Percentiles rank a stretch among this genome's conserved stretches.
These are phyloP conservation scores for Clarireedia monteithiana DNA, from an alignment of 2,329 filamentous ascomycete species.

Conservation along the genomic window DNA sequence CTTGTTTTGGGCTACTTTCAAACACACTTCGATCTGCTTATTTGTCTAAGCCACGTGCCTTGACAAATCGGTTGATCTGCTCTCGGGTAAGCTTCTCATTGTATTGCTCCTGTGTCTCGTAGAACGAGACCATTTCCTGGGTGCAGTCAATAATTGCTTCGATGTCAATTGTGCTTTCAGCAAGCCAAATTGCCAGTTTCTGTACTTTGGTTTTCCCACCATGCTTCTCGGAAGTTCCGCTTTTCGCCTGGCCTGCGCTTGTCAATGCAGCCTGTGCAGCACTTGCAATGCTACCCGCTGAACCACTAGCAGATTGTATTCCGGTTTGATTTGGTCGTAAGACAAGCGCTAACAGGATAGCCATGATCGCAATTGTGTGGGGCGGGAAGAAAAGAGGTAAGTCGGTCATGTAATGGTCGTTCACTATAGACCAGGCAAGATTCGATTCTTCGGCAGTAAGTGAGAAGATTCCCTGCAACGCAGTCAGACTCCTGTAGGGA, in stretches of 20 bases:
- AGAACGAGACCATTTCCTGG: conserved; percentile 65
- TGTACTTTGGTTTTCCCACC: conserved; percentile 32
- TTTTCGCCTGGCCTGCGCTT: conserved; percentile 22
- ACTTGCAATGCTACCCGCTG: conserved; percentile 28
- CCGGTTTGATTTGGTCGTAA: conserved; percentile 49
- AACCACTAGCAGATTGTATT: conserved; percentile 35
- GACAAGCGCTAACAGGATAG: conserved; percentile 61
- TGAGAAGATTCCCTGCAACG: conserved; percentile 51
- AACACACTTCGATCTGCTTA: conserved; percentile 12
- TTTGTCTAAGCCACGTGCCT: conserved; percentile 30
- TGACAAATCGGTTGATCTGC: conserved; percentile 31
- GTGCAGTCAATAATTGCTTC: conserved; percentile 61
- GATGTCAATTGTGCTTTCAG: conserved; percentile 62
- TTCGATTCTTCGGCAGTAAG: conserved; percentile 56
- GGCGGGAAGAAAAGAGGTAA: conserved; percentile 60
- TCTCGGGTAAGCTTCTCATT: conserved; percentile 31
- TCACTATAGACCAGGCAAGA: conserved; percentile 63
- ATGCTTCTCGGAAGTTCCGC: conserved; percentile 16
- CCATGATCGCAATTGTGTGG: conserved; percentile 61
- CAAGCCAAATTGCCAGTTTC: conserved; percentile 58
- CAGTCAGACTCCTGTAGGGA: conserved; percentile 59
- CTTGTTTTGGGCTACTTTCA: background rate
- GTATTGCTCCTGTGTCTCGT: conserved; percentile 42
- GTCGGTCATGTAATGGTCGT: conserved; percentile 68
- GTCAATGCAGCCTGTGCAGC: conserved; percentile 28